Base-by-base conservation (phyloP, 2,329 filamentous ascomycete species). In the Ampelomyces quisqualis region DNA sequence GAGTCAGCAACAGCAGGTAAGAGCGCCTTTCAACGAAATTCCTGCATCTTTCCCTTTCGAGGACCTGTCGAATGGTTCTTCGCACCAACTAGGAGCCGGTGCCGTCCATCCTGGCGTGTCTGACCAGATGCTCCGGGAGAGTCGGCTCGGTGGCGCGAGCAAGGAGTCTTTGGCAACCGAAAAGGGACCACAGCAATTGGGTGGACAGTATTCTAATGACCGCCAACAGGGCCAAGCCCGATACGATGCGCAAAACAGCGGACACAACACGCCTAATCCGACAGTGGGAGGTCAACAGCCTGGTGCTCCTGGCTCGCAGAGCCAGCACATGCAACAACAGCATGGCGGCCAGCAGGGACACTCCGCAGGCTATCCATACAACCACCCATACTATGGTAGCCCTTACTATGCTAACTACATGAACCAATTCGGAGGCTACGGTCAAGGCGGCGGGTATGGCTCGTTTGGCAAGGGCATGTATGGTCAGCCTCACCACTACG, bases 211-310 rank as follows among this genome's bases (percentile, higher is more conserved):
- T 15, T 51, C 57, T 62, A 41, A 62, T 51, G 38, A 39, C 8
- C 27, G 5, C 23, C 29, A 42, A 36, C 52, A 69, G 59, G 43
- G 54, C 26, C 88, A 90, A 66, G 87, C 82, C 65, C 85, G 84
- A 55, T 85, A 84, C 49, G 89, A 95, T 40, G 79, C 80, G 47
- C 87, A 90, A 60, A 89, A 85, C 73, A 95, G 89, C 65, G 91
- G 90, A 30, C 86, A 93, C 68, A 91, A 86, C 59, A 96, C 90
- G 2, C 90, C 91, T 23, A 93, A 94, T 72, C 90, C 90, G 19
- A 77, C 84, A 27, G 68, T 80, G 45, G 77, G 77, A 44, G 73
- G 70, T 37, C 77, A 78, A 44, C 76, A 79, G 44, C 78, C 58
- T 35, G 52, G 47, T 26, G 64, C 80, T 50, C 70, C 72, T 39